phyloP scores from a whole-genome alignment of 306 rosid species.

The Prunus kanzakura region DNA sequence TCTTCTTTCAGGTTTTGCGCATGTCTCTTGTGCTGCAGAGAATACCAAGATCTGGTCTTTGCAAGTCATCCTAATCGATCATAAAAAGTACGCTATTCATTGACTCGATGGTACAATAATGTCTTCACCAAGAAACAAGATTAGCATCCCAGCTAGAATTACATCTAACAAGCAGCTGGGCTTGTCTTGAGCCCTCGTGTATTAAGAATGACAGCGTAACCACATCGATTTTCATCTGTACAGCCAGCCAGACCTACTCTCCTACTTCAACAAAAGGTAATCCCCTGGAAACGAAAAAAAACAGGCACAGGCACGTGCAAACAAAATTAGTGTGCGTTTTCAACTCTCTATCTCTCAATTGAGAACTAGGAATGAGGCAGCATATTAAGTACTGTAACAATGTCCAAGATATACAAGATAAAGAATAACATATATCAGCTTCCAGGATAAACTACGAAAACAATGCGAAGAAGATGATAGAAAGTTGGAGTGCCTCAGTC shows the following conservation, averaged over 20 bases:
- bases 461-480: not conserved
- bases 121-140: not conserved
- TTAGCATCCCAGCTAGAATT: not conserved
- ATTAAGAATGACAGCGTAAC: not conserved
- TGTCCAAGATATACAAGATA: not conserved
- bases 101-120: not conserved
- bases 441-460: not conserved
- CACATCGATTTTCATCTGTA: not conserved
- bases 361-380: too few relatives aligned
- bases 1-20: not conserved
- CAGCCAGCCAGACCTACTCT: conserved; percentile 17
- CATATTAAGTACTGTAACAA: not conserved
- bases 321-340: not conserved
- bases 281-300: conserved; percentile 19
- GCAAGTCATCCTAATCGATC: not conserved
- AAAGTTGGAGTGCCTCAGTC: not conserved
- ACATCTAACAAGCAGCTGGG: not conserved
- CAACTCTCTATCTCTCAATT: not conserved
- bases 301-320: not conserved
- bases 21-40: too few relatives aligned
- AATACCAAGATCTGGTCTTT: not conserved
- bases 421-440: not conserved
- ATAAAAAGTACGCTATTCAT: not conserved
- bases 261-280: conserved; percentile 22
- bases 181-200: not conserved